These are phyloP conservation scores for Austroboletus olivaceoglutinosus DNA, from an alignment of 1,284 basidiomycete genomes.

Conservation along the genomic window DNA sequence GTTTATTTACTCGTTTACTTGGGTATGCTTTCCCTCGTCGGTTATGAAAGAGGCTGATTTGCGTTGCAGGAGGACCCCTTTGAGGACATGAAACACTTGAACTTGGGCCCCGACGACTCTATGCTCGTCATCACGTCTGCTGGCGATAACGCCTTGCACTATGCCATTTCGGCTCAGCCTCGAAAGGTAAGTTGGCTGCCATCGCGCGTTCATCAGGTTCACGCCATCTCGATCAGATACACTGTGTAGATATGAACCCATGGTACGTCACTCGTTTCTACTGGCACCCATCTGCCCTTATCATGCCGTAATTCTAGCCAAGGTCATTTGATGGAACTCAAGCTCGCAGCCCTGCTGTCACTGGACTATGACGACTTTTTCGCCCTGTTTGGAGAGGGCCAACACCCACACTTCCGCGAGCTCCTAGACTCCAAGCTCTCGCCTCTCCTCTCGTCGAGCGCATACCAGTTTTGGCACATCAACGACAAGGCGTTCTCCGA, in stretches of 20 bases:
- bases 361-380: slow-evolving; percentile 66
- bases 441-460: slow-evolving; percentile 71
- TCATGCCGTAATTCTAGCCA: slow-evolving; percentile 40
- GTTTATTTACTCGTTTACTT: slow-evolving; percentile 74
- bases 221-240: too few relatives aligned
- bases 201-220: too few relatives aligned
- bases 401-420: slow-evolving; percentile 58
- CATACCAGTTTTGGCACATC: slow-evolving; percentile 77
- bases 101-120: slow-evolving; percentile 62
- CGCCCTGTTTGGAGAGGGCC: slow-evolving; percentile 69
- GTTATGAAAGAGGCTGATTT: slow-evolving; percentile 7
- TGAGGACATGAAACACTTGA: slow-evolving; percentile 70
- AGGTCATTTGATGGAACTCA: slow-evolving; percentile 53
- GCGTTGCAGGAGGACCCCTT: slow-evolving; percentile 64
- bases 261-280: too few relatives aligned
- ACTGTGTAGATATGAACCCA: too few relatives aligned
- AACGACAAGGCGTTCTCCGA: slow-evolving; percentile 63
- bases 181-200: slow-evolving; percentile 37
- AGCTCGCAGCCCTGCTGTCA: slow-evolving; percentile 28
- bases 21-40: slow-evolving; percentile 40
- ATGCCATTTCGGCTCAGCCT: slow-evolving; percentile 67
- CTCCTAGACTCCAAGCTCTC: slow-evolving; percentile 69
- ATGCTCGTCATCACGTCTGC: slow-evolving; percentile 38
- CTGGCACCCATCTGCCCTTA: too few relatives aligned
- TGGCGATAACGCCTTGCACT: slow-evolving; percentile 82